A percentile compares a stretch with the other conserved stretches of the same genome.
Evolutionary conservation across 768 basidiomycete species (phyloP).

Genomic region (Russula sp.): DNA sequence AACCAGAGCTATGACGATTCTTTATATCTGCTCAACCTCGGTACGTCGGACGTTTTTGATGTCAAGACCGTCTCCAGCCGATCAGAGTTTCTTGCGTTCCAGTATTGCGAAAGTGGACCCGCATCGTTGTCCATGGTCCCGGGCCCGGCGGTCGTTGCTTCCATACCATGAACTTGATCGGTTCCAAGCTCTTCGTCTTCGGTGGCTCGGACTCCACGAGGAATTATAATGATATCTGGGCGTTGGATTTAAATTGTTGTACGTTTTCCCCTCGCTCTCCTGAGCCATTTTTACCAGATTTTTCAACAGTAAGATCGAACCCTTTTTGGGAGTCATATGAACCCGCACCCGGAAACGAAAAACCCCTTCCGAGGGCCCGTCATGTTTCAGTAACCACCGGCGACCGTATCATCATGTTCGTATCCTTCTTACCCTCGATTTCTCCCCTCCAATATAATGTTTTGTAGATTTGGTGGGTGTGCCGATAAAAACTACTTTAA

Average conservation of each 20-base stretch:
- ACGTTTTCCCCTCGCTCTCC: no score
- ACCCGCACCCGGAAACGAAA: no score
- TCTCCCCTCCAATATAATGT: no score
- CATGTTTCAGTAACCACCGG: no score
- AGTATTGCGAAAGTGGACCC: slow-evolving; percentile 96
- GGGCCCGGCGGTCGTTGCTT: slow-evolving; percentile 89
- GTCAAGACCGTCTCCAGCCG: neutral
- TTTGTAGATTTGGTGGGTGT: slow-evolving; percentile 70
- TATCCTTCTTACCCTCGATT: no score
- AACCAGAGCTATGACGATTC: slow-evolving; percentile 85
- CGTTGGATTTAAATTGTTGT: no score
- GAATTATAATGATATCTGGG: no score
- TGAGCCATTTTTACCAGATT: no score
- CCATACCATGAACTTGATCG: slow-evolving; percentile 90
- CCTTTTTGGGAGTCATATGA: slow-evolving; percentile 51
- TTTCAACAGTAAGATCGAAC: no score
- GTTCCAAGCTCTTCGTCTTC: slow-evolving; percentile 89
- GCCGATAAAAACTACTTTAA: slow-evolving; percentile 98
- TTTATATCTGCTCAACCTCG: slow-evolving; percentile 88
- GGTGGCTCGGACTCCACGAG: slow-evolving; percentile 94
- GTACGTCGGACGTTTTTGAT: slow-evolving; percentile 47
- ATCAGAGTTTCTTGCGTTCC: slow-evolving; percentile 1
- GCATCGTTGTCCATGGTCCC: slow-evolving; percentile 70
- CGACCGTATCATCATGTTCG: no score
- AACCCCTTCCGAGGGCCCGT: no score